These are phyloP conservation scores for Ascocoryne sarcoides DNA, from an alignment of 2,329 filamentous ascomycete species.

Conservation along the genomic window DNA sequence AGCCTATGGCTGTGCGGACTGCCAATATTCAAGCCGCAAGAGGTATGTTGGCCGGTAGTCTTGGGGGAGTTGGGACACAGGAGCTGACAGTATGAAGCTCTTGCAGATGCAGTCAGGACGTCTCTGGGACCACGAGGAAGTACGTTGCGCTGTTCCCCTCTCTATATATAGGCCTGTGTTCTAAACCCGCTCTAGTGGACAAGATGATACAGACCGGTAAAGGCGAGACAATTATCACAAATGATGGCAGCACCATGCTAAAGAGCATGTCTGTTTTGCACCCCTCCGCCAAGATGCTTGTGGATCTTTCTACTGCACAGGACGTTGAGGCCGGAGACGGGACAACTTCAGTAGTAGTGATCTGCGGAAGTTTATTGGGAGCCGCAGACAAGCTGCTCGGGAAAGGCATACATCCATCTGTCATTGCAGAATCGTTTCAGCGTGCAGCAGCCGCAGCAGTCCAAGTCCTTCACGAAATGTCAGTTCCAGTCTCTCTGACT, in stretches of 20 bases:
- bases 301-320: constrained; percentile 92
- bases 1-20: constrained; percentile 92
- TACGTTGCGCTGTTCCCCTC: constrained; percentile 6
- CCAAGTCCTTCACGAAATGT: constrained; percentile 87
- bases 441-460: constrained; percentile 85
- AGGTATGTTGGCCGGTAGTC: constrained; percentile 46
- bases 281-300: constrained; percentile 98
- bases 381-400: constrained; percentile 83
- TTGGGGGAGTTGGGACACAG: not conserved
- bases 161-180: not conserved
- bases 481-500: constrained; percentile 79
- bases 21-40: constrained; percentile 95
- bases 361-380: constrained; percentile 88
- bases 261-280: constrained; percentile 99
- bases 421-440: constrained; percentile 97
- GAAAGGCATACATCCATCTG: constrained; percentile 94
- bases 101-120: constrained; percentile 94
- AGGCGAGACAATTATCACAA: constrained; percentile 97
- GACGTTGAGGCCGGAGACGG: constrained; percentile 98
- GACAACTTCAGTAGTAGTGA: constrained; percentile 96
- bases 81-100: constrained; percentile 48
- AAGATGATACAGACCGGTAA: constrained; percentile 55
- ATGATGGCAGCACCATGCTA: constrained; percentile 98
- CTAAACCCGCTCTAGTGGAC: constrained; percentile 16
- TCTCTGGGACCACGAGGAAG: constrained; percentile 89